Percentiles rank a stretch among this genome's conserved stretches.
Conservation (phyloP, 1,139 yeast species). For the Taphrina flavorubra region DNA sequence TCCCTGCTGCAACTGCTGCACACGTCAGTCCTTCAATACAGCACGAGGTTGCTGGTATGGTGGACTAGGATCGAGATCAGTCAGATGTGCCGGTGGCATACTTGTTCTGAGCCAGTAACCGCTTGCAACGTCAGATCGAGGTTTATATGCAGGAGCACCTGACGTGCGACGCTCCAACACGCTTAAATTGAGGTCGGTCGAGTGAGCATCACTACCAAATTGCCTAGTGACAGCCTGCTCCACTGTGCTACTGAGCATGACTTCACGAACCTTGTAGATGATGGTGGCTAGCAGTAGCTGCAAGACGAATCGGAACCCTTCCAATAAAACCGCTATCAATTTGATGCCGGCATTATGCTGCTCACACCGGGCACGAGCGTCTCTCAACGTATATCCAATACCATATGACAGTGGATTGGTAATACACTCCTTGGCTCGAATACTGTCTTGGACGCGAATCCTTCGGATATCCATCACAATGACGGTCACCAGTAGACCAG, state of each 20-base stretch:
- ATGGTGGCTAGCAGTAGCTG: constrained; percentile 3
- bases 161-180: background rate
- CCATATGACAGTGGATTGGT: background rate
- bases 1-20: background rate
- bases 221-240: background rate
- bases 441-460: background rate
- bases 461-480: background rate
- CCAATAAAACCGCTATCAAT: constrained; percentile 2
- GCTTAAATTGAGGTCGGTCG: background rate
- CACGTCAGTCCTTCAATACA: background rate
- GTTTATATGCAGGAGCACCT: background rate
- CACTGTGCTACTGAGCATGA: background rate
- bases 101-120: background rate
- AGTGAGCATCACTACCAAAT: background rate
- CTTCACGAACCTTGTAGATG: background rate
- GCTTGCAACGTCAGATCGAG: background rate
- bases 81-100: background rate
- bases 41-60: background rate
- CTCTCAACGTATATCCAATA: background rate
- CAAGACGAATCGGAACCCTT: constrained; percentile 4
- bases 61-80: background rate
- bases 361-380: constrained; percentile 8
- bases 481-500: background rate
- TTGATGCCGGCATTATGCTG: background rate
- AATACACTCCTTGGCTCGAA: constrained; percentile 3